Evolutionary conservation across 208 protist species (phyloP), one percentile per base, ranked within the genome.

Genomic region (Crithidia bombi): DNA sequence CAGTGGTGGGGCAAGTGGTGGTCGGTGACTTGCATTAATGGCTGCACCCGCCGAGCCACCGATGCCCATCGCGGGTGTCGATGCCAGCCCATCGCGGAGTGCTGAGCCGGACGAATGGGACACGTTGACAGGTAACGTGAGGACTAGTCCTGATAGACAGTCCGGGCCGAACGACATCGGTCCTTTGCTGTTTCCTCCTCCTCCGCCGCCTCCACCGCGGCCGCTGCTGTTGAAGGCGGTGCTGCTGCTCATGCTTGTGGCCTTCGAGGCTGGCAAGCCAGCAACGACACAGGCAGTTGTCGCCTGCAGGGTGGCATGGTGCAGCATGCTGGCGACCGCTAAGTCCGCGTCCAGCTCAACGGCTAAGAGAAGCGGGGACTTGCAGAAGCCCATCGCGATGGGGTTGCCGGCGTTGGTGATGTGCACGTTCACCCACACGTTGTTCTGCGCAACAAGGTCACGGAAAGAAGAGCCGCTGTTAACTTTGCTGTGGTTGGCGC

Each of bases 331-430:
- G 21, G 67, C 65, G n/a, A 85, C 69, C 47, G 36, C 58, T 23
- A 82, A 21, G 10, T 73, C 67, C 1, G 62, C 59, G 30, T 75
- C 70, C 30, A 85, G 51, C 55, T 81, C 75, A 11, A 77, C 71
- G 12, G 80, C 75, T 15, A 82, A 57, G 21, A 85, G 41, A 32
- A 85, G 58, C 9, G 80, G 75, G 5, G 75, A 74, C 65, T 85
- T 82, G 66, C 41, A 63, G 59, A 74, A 62, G 15, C 43, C 47
- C 12, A 49, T 62, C 25, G 54, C 41, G 23, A 71, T 61, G n/a
- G 75, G 54, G 65, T 76, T 63, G 38, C 78, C 73, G 25, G 58
- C 74, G 47, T 82, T 61, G 28, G 72, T 69, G 68, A 85, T 26
- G 68, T 82, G 80, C 51, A 78, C 47, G 33, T 65, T 46, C 2